Conservation (phyloP, 2,329 filamentous ascomycete genomes). For the Diaporthe citri region DNA sequence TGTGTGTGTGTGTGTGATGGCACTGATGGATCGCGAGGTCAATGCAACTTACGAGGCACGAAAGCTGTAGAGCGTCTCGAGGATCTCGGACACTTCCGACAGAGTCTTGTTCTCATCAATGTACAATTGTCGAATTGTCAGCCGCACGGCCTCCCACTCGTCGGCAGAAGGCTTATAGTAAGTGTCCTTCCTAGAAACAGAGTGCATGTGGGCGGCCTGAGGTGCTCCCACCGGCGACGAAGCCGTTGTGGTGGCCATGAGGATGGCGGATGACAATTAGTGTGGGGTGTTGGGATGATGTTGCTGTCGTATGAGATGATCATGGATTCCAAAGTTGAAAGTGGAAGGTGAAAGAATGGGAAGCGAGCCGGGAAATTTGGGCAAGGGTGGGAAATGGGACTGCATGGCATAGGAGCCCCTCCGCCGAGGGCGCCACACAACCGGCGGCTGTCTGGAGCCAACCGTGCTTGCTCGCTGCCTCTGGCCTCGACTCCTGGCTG, state of each 20-base stretch:
- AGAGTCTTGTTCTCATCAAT: constrained; percentile 38
- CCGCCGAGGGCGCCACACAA: constrained; percentile 32
- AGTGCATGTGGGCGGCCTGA: not conserved
- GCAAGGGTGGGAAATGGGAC: constrained; percentile 36
- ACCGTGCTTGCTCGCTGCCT: constrained; percentile 23
- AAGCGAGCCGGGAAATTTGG: constrained; percentile 38
- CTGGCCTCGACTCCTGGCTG: constrained; percentile 13
- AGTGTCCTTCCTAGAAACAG: constrained; percentile 16
- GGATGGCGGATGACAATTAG: not conserved
- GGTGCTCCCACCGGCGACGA: not conserved
- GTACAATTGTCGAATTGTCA: constrained; percentile 35
- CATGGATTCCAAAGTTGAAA: constrained; percentile 20
- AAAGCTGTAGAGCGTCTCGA: constrained; percentile 18
- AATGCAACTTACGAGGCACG: constrained; percentile 37
- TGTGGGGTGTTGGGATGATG: constrained; percentile 22
- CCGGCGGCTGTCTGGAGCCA: constrained; percentile 20
- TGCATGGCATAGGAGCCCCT: constrained; percentile 31
- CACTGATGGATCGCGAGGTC: not conserved
- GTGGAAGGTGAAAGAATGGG: constrained; percentile 31
- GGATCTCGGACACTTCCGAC: constrained; percentile 18
- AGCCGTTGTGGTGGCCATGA: constrained; percentile 7
- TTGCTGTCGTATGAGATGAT: constrained; percentile 12
- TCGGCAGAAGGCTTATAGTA: constrained; percentile 19
- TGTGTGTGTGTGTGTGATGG: not conserved
- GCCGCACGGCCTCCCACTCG: constrained; percentile 33